These are phyloP conservation scores for Cryptosporidium andersoni DNA, from an alignment of 169 alveolate species.

Conservation along the genomic window DNA sequence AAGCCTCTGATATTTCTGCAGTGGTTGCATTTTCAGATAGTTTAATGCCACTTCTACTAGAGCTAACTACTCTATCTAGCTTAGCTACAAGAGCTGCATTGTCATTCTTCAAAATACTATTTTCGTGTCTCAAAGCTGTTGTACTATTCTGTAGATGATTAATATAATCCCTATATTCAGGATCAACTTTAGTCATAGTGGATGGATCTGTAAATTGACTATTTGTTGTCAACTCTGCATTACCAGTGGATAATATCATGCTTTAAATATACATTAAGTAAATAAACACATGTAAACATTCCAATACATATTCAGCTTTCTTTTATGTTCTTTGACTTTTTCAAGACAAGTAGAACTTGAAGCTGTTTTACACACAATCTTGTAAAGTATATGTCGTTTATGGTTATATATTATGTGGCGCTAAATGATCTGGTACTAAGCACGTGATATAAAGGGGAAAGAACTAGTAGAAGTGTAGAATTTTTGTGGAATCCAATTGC, in stretches of 20 bases:
- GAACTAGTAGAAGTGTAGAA: too few species aligned
- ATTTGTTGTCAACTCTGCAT: background rate
- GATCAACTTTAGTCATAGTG: background rate
- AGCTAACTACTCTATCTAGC: constrained; percentile 50
- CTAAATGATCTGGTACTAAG: too few species aligned
- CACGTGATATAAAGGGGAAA: too few species aligned
- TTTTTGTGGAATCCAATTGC: too few species aligned
- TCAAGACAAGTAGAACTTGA: too few species aligned
- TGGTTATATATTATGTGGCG: too few species aligned
- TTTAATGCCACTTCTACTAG: constrained; percentile 62
- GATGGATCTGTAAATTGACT: constrained; percentile 49
- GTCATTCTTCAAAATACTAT: constrained; percentile 47
- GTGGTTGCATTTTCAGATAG: constrained; percentile 64
- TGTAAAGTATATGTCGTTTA: too few species aligned
- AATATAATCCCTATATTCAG: constrained; percentile 41
- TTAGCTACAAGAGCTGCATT: constrained; percentile 48
- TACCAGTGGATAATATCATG: constrained; percentile 8
- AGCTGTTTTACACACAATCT: too few species aligned
- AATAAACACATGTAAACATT: too few species aligned
- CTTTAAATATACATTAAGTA: background rate
- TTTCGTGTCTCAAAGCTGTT: constrained; percentile 38
- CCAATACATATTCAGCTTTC: background rate
- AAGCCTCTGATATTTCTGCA: constrained; percentile 58
- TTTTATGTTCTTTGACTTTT: too few species aligned
- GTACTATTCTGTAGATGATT: constrained; percentile 57